Evolutionary conservation across 2,329 filamentous ascomycete genomes (phyloP).

Genomic region (Beauveria brongniartii): DNA sequence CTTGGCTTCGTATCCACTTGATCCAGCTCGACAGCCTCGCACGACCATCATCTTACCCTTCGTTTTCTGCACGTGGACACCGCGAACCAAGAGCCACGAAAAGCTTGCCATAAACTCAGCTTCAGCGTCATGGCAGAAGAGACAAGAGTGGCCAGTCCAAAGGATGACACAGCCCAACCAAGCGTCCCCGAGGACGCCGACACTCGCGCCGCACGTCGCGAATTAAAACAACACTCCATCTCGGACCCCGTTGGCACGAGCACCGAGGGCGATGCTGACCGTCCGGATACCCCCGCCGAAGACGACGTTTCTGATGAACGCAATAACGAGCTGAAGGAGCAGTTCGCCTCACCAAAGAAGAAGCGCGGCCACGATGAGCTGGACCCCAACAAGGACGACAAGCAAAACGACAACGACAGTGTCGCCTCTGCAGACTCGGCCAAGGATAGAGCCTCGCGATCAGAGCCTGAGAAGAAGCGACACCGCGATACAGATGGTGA

Average conservation of each 20-base stretch:
- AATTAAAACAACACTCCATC: slow-evolving; percentile 56
- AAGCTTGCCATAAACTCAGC: background rate
- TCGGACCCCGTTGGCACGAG: slow-evolving; percentile 35
- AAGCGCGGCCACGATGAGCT: slow-evolving; percentile 55
- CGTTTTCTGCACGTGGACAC: background rate
- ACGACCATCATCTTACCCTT: background rate
- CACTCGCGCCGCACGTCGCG: slow-evolving; percentile 54
- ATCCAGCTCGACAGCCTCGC: background rate
- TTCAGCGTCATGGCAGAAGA: slow-evolving; percentile 36
- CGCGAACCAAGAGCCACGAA: background rate
- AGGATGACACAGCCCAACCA: slow-evolving; percentile 21
- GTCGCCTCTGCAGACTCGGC: slow-evolving; percentile 35
- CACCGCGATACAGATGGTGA: slow-evolving; percentile 43
- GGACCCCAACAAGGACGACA: slow-evolving; percentile 38
- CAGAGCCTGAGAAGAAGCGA: slow-evolving; percentile 58
- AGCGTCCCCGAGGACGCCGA: slow-evolving; percentile 48
- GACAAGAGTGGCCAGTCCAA: slow-evolving; percentile 33
- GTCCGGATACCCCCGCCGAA: slow-evolving; percentile 28
- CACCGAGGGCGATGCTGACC: slow-evolving; percentile 16
- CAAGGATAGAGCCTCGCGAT: slow-evolving; percentile 36
- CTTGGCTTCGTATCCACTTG: background rate
- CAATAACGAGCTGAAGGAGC: slow-evolving; percentile 35
- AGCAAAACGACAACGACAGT: slow-evolving; percentile 36
- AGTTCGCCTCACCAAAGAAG: slow-evolving; percentile 55
- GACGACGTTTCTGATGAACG: slow-evolving; percentile 23